Evolutionary conservation across 257 asterid genomes (phyloP).

Genomic region (Prunella vulgaris): DNA sequence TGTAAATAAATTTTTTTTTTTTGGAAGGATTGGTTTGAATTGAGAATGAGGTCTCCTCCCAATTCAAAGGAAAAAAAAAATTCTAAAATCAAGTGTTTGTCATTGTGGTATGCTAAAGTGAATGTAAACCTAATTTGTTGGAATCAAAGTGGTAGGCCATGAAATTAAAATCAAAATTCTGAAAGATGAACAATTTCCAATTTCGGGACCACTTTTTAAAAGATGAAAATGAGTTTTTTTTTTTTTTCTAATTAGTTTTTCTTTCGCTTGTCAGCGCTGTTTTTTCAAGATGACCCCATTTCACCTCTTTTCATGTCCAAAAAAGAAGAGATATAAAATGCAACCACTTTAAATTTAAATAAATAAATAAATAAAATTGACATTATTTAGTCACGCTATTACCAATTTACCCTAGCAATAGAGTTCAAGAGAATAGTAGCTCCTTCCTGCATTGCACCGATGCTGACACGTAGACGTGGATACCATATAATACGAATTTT

Average conservation of each 20-base stretch:
- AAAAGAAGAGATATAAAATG: not conserved
- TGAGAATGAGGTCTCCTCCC: constrained; percentile 7
- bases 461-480: too few relatives aligned
- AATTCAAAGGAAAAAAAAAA: not conserved
- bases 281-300: constrained; percentile 10
- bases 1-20: too few relatives aligned
- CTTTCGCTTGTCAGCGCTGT: constrained; percentile 22
- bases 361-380: not conserved
- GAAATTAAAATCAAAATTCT: not conserved
- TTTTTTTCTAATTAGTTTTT: not conserved
- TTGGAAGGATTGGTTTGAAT: not conserved
- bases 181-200: not conserved
- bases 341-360: not conserved
- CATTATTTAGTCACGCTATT: not conserved
- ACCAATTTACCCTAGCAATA: not conserved
- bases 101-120: constrained; percentile 14
- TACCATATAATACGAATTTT: too few relatives aligned
- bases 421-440: not conserved
- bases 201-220: constrained; percentile 29
- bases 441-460: too few relatives aligned
- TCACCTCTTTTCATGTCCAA: not conserved
- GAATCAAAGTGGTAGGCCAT: constrained; percentile 12
- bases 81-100: not conserved
- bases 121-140: constrained; percentile 23
- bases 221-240: constrained; percentile 19